Percentiles rank a stretch among this genome's conserved stretches.
phyloP scores from a whole-genome alignment of 73 alveolate genomes.

The Paraurostyla sp. region DNA sequence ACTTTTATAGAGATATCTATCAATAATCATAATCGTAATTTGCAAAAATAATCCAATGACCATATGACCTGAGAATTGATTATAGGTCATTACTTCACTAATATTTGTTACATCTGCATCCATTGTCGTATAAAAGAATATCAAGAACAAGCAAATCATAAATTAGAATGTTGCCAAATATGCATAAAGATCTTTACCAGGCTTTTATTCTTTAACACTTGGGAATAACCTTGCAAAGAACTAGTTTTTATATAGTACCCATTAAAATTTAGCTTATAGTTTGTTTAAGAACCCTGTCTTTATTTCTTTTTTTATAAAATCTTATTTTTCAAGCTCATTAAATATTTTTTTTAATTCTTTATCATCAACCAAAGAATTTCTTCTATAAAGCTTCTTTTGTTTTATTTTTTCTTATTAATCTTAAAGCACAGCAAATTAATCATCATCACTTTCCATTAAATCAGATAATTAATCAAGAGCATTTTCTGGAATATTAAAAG shows the following conservation, averaged over 20 bases:
- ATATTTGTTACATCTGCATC: slow-evolving; percentile 84
- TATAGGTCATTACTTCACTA: slow-evolving; percentile 69
- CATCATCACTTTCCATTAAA: not conserved
- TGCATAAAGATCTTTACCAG: slow-evolving; percentile 95
- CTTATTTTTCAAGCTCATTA: slow-evolving; percentile 6
- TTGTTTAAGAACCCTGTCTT: slow-evolving; percentile 23
- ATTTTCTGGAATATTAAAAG: too few relatives aligned
- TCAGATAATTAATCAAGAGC: not conserved
- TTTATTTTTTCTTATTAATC: too few relatives aligned
- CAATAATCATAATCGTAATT: slow-evolving; percentile 74
- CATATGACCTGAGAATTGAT: slow-evolving; percentile 81
- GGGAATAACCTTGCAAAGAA: slow-evolving; percentile 84
- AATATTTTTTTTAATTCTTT: slow-evolving; percentile 12
- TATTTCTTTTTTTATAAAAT: slow-evolving; percentile 14
- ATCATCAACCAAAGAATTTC: slow-evolving; percentile 11
- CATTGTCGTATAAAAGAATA: slow-evolving; percentile 91
- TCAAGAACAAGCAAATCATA: slow-evolving; percentile 83
- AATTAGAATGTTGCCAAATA: slow-evolving; percentile 79
- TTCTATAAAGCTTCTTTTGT: too few relatives aligned
- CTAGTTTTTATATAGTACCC: slow-evolving; percentile 61
- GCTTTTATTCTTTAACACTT: slow-evolving; percentile 90
- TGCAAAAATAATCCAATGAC: slow-evolving; percentile 80
- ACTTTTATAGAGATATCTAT: slow-evolving; percentile 72
- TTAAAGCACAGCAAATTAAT: not conserved
- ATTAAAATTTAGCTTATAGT: slow-evolving; percentile 32